Evolutionary conservation across 169 alveolate genomes (phyloP), one percentile per base, ranked within the genome.

Genomic region (Plasmodium adleri): DNA sequence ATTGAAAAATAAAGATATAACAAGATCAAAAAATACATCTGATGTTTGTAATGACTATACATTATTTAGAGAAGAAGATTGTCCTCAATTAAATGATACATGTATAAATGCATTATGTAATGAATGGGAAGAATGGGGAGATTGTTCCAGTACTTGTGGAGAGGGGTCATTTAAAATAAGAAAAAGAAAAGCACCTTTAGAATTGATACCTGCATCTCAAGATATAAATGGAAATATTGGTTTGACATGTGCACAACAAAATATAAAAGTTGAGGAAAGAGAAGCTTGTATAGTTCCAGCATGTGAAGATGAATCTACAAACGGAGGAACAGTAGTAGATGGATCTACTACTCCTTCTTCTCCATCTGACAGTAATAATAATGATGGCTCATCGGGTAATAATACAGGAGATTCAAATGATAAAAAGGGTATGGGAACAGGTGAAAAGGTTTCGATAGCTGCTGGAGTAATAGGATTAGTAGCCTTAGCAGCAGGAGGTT

Each of bases 51-150:
- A 70, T 45, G 89, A 78, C 60, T 78, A 64, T 45, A 49, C 49
- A 6, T 28, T 78, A 9, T 78, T 78, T 54, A 78, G 78, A 66
- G 89, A 78, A 66, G 89, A 78, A 66, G 89, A 78, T 22, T 78
- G 89, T 47, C 78, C 89, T 15, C 59, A n/a, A 59, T 12, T 45
- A 20, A 71, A 58, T 49, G 26, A 71, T n/a, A 68, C 76, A 39
- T 78, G 89, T 47, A 67, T 49, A 45, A 64, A 78, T 56, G 89
- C 89, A 15, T 43, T 78, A 59, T 78, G 89, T 52, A 78, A 78
- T 70, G 89, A 78, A 56, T 78, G 89, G 89, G 89, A 78, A 49
- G 89, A 78, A 17, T 78, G 89, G 89, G 89, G 74, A 78, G 70
- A 67, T n/a, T 78, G 89, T 20, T 78, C 89, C 39, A 56, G 68